These are phyloP conservation scores for Artomyces pyxidatus DNA, from an alignment of 768 basidiomycete genomes.

Conservation along the genomic window DNA sequence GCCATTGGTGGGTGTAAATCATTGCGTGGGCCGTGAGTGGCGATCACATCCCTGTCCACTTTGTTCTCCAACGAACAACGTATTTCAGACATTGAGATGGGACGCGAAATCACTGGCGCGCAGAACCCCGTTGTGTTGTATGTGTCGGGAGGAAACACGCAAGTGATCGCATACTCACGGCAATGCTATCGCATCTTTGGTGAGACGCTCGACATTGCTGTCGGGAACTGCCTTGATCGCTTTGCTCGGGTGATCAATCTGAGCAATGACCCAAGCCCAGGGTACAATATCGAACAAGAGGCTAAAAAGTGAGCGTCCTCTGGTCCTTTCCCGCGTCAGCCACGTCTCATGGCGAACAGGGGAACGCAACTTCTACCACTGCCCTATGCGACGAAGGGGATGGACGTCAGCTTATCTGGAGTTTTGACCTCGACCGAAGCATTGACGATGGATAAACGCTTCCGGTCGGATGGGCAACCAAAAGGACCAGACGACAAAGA, in stretches of 20 bases:
- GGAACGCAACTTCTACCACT: slow-evolving; percentile 77
- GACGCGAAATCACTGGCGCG: slow-evolving; percentile 88
- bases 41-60: neutral
- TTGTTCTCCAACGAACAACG: neutral
- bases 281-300: slow-evolving; percentile 95
- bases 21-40: slow-evolving; percentile 90
- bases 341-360: slow-evolving; percentile 30
- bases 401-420: slow-evolving; percentile 97
- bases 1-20: slow-evolving; percentile 96
- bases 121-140: slow-evolving; percentile 95
- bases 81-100: slow-evolving; percentile 92
- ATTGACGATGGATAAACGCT: slow-evolving; percentile 83
- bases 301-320: slow-evolving; percentile 65
- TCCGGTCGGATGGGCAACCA: slow-evolving; percentile 35
- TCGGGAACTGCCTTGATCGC: slow-evolving; percentile 95
- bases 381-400: slow-evolving; percentile 96
- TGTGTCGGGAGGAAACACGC: slow-evolving; percentile 97
- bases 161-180: slow-evolving; percentile 97
- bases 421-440: slow-evolving; percentile 83
- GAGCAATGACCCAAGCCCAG: slow-evolving; percentile 92
- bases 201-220: slow-evolving; percentile 98
- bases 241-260: slow-evolving; percentile 93
- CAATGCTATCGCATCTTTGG: slow-evolving; percentile 98
- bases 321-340: slow-evolving; percentile 2
- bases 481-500: slow-evolving; percentile 43